These are phyloP conservation scores for Fraxinus anomala DNA, from an alignment of 257 asterid species.

Conservation along the genomic window DNA sequence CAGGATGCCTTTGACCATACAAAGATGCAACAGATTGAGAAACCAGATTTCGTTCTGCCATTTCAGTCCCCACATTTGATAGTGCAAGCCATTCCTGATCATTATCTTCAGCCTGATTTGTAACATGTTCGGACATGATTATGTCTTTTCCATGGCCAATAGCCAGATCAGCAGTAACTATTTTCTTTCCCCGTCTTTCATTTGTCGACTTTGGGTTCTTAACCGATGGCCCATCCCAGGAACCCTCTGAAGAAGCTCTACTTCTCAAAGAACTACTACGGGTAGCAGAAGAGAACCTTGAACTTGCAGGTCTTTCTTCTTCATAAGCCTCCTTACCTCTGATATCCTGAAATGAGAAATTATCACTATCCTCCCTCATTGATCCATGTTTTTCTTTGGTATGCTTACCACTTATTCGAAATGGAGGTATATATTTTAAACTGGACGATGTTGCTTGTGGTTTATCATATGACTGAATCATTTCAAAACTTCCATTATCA, in stretches of 20 bases:
- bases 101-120: constrained; percentile 54
- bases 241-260: constrained; percentile 51
- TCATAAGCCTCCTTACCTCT: constrained; percentile 55
- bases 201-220: constrained; percentile 40
- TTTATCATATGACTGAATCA: constrained; percentile 50
- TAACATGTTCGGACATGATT: constrained; percentile 46
- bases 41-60: constrained; percentile 51
- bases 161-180: constrained; percentile 34
- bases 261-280: constrained; percentile 48
- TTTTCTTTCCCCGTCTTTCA: constrained; percentile 49
- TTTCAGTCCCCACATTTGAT: constrained; percentile 45
- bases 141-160: constrained; percentile 61
- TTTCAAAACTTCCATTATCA: constrained; percentile 51
- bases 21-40: constrained; percentile 54
- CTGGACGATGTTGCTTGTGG: constrained; percentile 45
- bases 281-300: constrained; percentile 50
- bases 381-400: constrained; percentile 58
- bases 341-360: constrained; percentile 51
- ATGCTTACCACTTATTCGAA: constrained; percentile 55
- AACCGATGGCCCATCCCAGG: constrained; percentile 49
- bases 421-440: constrained; percentile 67
- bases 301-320: constrained; percentile 53
- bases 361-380: constrained; percentile 52
- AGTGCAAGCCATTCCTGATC: constrained; percentile 60
- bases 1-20: constrained; percentile 56